Evolutionary conservation across 2,329 filamentous ascomycete genomes (phyloP).

Genomic region (Rutstroemia sp.): DNA sequence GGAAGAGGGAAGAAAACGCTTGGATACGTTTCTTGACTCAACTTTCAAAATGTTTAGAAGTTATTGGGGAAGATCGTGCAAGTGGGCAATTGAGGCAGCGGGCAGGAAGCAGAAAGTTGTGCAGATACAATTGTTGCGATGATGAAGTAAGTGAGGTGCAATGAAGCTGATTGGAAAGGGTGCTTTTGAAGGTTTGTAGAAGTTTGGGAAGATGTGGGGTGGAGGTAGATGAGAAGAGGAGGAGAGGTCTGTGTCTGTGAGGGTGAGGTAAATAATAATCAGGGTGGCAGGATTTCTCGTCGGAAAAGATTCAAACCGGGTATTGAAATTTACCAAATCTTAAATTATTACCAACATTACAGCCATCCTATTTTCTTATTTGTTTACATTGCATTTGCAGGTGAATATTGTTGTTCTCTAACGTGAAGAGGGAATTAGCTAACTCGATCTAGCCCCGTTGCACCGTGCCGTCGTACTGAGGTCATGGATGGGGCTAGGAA

Average conservation of each 20-base stretch:
- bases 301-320: background rate
- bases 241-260: background rate
- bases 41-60: constrained; percentile 5
- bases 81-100: background rate
- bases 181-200: background rate
- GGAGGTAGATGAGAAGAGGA: background rate
- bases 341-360: background rate
- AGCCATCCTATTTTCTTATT: background rate
- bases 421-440: background rate
- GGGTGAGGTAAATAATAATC: background rate
- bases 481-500: background rate
- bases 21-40: constrained; percentile 14
- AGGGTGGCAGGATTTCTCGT: background rate
- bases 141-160: background rate
- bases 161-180: background rate
- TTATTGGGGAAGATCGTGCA: background rate
- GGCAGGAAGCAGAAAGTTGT: background rate
- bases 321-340: background rate
- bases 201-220: background rate
- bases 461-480: background rate
- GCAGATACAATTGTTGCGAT: background rate
- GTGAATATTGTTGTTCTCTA: background rate
- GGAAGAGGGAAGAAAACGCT: constrained; percentile 33
- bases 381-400: background rate
- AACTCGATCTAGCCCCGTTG: background rate